phyloP scores from a whole-genome alignment of 1,284 basidiomycete genomes.

The Cystobasidiaceae sp. region DNA sequence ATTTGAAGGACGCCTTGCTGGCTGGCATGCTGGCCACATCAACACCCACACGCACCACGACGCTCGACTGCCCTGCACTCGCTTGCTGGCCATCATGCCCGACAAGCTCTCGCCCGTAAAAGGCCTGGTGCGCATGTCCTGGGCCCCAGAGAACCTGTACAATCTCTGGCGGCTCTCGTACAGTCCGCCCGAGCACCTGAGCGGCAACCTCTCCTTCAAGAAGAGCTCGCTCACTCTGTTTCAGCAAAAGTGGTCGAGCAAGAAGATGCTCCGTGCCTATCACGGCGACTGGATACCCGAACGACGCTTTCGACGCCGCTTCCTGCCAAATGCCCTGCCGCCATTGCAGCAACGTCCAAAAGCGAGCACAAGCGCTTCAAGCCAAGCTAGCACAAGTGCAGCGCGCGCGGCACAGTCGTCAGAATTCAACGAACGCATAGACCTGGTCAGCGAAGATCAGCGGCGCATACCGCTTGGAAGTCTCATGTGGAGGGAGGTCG shows the following conservation, averaged over 20 bases:
- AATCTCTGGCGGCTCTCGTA: conserved; percentile 66
- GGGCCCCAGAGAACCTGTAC: conserved; percentile 72
- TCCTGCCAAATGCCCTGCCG: conserved; percentile 78
- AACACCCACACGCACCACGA: no score
- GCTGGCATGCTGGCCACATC: no score
- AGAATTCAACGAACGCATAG: no score
- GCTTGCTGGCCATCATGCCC: neutral
- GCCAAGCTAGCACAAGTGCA: neutral
- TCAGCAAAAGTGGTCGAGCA: conserved; percentile 87
- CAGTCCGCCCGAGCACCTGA: conserved; percentile 43
- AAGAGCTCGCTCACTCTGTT: conserved; percentile 65
- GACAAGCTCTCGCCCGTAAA: neutral
- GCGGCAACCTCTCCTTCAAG: conserved; percentile 55
- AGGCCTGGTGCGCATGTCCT: conserved; percentile 46
- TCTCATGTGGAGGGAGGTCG: conserved; percentile 89
- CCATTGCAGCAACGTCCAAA: conserved; percentile 61
- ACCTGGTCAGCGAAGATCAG: conserved; percentile 40
- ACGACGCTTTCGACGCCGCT: conserved; percentile 92
- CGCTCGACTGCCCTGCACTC: neutral
- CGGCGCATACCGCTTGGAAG: conserved; percentile 62
- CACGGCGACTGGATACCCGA: conserved; percentile 94
- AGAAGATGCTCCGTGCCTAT: conserved; percentile 85
- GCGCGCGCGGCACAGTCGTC: no score
- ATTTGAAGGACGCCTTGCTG: no score
- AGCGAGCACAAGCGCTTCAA: conserved; percentile 13